Evolutionary conservation across 2,329 filamentous ascomycete genomes (phyloP).

Genomic region (Graphilbum sp.): DNA sequence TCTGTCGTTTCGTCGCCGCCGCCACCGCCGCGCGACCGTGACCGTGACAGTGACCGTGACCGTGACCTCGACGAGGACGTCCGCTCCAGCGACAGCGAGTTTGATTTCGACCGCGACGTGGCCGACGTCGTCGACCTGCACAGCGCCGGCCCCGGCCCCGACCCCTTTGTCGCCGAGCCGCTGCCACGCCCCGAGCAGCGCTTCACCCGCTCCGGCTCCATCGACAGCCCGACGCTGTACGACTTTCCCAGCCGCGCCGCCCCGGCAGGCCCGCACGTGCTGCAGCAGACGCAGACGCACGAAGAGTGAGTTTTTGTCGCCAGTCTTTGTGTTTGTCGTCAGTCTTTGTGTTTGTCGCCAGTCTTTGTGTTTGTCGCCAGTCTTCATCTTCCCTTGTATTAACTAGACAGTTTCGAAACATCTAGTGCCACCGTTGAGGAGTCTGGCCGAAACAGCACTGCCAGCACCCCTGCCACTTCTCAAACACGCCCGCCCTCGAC

Average conservation of each 20-base stretch:
- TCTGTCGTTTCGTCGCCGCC: constrained; percentile 20
- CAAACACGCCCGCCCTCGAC: constrained; percentile 25
- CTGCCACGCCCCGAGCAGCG: constrained; percentile 33
- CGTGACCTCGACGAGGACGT: background rate
- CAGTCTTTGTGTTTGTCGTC: no score
- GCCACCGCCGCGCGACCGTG: background rate
- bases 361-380: no score
- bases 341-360: no score
- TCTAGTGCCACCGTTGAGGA: constrained; percentile 12
- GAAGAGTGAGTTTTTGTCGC: background rate
- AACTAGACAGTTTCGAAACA: constrained; percentile 10
- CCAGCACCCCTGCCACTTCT: constrained; percentile 24
- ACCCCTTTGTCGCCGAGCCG: no score
- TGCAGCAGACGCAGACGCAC: no score
- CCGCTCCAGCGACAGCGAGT: no score
- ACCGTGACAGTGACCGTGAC: background rate
- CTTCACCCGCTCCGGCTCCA: constrained; percentile 35
- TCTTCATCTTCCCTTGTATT: no score
- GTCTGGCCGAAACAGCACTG: constrained; percentile 21
- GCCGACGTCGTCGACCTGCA: background rate
- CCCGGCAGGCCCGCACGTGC: background rate
- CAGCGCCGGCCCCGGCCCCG: no score
- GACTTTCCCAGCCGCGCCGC: constrained; percentile 26
- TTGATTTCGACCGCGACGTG: no score
- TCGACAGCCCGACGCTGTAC: constrained; percentile 47